Conservation (phyloP, 768 basidiomycete genomes). For the Russula sp. region DNA sequence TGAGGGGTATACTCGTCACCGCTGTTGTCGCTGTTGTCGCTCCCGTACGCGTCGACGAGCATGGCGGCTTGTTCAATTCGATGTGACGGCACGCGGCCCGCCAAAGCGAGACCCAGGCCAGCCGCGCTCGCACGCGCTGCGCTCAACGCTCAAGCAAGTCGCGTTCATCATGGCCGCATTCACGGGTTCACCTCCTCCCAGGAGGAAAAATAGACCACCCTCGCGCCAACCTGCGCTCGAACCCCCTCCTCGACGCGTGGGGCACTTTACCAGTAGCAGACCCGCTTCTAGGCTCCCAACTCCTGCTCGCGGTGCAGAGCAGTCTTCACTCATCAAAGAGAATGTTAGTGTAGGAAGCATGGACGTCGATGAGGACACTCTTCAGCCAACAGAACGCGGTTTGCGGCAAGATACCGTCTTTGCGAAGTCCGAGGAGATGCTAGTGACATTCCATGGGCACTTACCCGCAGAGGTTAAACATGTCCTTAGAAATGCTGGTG, state of each 20-base stretch:
- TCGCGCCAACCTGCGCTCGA: constrained; percentile 24
- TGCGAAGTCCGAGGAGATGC: constrained; percentile 67
- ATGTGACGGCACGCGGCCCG: no score
- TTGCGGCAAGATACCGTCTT: constrained; percentile 37
- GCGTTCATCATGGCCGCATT: constrained; percentile 17
- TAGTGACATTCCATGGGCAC: constrained; percentile 58
- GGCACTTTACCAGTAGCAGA: constrained; percentile 27
- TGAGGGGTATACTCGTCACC: constrained; percentile 36
- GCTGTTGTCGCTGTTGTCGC: constrained; percentile 43
- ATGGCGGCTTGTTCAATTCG: constrained; percentile 31
- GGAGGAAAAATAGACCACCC: constrained; percentile 18
- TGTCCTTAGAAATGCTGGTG: constrained; percentile 60
- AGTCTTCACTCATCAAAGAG: constrained; percentile 34
- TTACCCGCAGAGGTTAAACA: constrained; percentile 71
- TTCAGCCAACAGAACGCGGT: constrained; percentile 34
- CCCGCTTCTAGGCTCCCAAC: constrained; percentile 39
- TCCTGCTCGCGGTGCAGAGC: constrained; percentile 30
- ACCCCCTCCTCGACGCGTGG: constrained; percentile 24
- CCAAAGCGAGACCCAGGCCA: not conserved
- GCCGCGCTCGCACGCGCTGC: not conserved
- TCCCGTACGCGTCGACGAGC: constrained; percentile 75
- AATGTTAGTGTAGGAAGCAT: constrained; percentile 40
- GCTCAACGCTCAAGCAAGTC: not conserved
- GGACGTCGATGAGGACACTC: constrained; percentile 57
- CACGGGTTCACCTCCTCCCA: constrained; percentile 19